Evolutionary conservation across 2,329 filamentous ascomycete species (phyloP).

Genomic region (Cercospora zeae-maydis): DNA sequence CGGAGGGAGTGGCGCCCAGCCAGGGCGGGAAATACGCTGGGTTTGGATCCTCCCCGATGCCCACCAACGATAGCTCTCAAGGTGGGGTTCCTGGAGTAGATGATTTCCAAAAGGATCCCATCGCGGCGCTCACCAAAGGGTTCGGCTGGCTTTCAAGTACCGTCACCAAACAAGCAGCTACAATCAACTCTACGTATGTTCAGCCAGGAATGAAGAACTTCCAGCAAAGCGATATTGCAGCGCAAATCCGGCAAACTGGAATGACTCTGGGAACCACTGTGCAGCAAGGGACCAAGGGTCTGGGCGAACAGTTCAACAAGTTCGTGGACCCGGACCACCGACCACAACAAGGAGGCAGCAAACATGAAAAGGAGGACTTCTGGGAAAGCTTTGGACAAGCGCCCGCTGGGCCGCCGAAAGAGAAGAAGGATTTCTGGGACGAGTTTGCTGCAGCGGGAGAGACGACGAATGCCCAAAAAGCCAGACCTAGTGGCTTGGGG

Average conservation of each 20-base stretch:
- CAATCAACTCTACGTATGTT: constrained; percentile 84
- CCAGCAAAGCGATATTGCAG: constrained; percentile 55
- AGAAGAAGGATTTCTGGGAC: constrained; percentile 55
- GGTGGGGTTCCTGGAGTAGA: constrained; percentile 65
- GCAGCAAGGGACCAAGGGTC: constrained; percentile 64
- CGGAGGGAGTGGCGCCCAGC: constrained; percentile 72
- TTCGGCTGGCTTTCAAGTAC: constrained; percentile 92
- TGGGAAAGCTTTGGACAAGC: constrained; percentile 85
- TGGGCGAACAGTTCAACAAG: constrained; percentile 74
- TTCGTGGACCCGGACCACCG: constrained; percentile 66
- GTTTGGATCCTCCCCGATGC: constrained; percentile 74
- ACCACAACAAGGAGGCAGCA: constrained; percentile 23
- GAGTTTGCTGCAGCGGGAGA: constrained; percentile 42
- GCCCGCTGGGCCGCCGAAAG: constrained; percentile 48
- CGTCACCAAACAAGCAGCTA: constrained; percentile 86
- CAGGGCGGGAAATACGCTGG: constrained; percentile 91
- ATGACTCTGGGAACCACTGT: constrained; percentile 53
- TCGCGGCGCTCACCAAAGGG: constrained; percentile 83
- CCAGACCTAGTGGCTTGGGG: constrained; percentile 52
- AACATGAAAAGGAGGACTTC: constrained; percentile 71
- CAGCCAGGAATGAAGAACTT: constrained; percentile 86
- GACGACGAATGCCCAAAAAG: constrained; percentile 31
- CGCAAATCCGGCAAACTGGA: constrained; percentile 59
- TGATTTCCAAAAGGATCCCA: constrained; percentile 85
- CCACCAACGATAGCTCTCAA: constrained; percentile 36